Conservation (phyloP, 1,284 basidiomycete genomes). For the Filobasidium uniguttulatum region DNA sequence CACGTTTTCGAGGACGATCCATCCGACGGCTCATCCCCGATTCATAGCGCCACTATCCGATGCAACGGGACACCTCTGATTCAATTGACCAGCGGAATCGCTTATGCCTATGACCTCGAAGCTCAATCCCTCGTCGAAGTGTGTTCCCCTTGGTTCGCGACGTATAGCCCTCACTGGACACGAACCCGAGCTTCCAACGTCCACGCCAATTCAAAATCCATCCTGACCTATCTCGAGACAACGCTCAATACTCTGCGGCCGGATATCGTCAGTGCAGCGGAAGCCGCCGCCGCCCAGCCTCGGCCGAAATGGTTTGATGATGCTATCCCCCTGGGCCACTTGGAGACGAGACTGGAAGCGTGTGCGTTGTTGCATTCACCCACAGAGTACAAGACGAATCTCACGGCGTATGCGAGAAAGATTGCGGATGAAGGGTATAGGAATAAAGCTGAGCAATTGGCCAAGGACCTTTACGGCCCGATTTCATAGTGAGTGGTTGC, state of each 20-base stretch:
- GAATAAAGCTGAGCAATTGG: constrained; percentile 71
- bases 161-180: constrained; percentile 40
- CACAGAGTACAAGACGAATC: constrained; percentile 61
- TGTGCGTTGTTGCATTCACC: constrained; percentile 60
- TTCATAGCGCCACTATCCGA: constrained; percentile 49
- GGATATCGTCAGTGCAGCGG: constrained; percentile 27
- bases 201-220: not conserved
- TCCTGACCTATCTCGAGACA: constrained; percentile 3
- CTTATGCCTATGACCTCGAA: constrained; percentile 58
- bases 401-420: constrained; percentile 62
- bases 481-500: constrained; percentile 53
- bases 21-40: constrained; percentile 31
- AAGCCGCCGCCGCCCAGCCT: constrained; percentile 21
- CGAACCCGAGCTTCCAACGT: constrained; percentile 54
- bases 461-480: constrained; percentile 74
- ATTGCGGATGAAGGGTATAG: constrained; percentile 73
- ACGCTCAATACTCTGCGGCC: constrained; percentile 5
- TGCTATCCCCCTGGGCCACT: constrained; percentile 65
- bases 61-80: constrained; percentile 65
- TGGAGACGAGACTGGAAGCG: constrained; percentile 64
- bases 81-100: constrained; percentile 55
- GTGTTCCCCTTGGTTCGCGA: constrained; percentile 62
- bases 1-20: constrained; percentile 34
- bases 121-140: constrained; percentile 58
- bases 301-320: constrained; percentile 58